Percentiles rank a stretch among this genome's conserved stretches.
These are phyloP conservation scores for Colletotrichum gloeosporioides DNA, from an alignment of 2,329 filamentous ascomycete species.

Conservation along the genomic window DNA sequence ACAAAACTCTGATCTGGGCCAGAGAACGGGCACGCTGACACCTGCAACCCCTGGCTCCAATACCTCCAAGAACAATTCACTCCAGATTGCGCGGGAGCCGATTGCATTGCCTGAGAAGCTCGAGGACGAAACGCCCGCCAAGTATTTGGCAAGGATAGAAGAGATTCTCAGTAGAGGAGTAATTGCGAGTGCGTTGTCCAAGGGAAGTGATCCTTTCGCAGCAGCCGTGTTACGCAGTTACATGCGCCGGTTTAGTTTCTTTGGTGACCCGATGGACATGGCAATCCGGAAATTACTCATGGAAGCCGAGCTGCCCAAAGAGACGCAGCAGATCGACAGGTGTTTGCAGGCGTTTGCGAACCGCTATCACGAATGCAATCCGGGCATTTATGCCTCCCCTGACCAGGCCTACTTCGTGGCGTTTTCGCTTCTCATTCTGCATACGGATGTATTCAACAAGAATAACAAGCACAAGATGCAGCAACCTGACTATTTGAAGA, in stretches of 20 bases:
- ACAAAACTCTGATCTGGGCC: constrained; percentile 77
- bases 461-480: constrained; percentile 99
- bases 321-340: constrained; percentile 97
- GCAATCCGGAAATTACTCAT: constrained; percentile 93
- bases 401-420: constrained; percentile 99
- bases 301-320: constrained; percentile 94
- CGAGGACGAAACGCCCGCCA: constrained; percentile 88
- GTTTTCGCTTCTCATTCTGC: constrained; percentile 93
- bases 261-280: constrained; percentile 98
- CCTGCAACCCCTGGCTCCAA: constrained; percentile 73
- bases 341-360: constrained; percentile 95
- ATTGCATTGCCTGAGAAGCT: constrained; percentile 76
- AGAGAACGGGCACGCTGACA: constrained; percentile 71
- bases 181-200: constrained; percentile 85
- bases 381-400: constrained; percentile 87
- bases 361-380: constrained; percentile 97
- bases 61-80: constrained; percentile 81
- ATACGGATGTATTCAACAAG: constrained; percentile 99
- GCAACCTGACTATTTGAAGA: constrained; percentile 92
- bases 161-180: constrained; percentile 79
- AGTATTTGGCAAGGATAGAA: constrained; percentile 85
- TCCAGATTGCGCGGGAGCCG: constrained; percentile 77
- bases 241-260: constrained; percentile 94
- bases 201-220: constrained; percentile 84
- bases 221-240: constrained; percentile 88